A percentile compares a stretch with the other conserved stretches of the same genome.
Evolutionary conservation across 352 stramenopile species (phyloP).

Genomic region (Globisporangium perplexum): DNA sequence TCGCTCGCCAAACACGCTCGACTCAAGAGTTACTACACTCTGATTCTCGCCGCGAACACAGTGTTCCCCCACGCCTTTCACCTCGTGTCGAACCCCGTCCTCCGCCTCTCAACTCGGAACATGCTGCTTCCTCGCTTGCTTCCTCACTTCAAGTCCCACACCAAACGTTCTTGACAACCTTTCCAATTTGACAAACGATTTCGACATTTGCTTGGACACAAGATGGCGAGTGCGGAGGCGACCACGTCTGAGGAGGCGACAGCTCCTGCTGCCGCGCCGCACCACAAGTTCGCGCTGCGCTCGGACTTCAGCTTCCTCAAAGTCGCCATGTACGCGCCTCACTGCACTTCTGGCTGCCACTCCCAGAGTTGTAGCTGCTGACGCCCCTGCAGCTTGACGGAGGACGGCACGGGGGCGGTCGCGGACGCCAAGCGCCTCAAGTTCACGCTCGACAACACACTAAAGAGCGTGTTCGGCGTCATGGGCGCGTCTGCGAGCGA

Average conservation of each 20-base stretch:
- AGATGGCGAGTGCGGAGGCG: background rate
- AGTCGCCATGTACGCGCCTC: constrained; percentile 54
- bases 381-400: constrained; percentile 31
- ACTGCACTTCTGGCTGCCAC: background rate
- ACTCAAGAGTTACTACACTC: no score
- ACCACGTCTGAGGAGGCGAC: no score
- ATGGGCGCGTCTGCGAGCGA: constrained; percentile 54
- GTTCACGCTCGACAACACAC: constrained; percentile 63
- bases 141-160: no score
- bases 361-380: background rate
- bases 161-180: no score
- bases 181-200: no score
- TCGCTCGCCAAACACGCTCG: no score
- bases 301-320: constrained; percentile 45
- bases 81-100: no score
- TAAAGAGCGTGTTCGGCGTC: constrained; percentile 64
- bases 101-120: no score
- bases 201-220: background rate
- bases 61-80: no score
- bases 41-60: no score
- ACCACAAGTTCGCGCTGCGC: constrained; percentile 75
- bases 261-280: constrained; percentile 13
- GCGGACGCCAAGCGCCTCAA: constrained; percentile 61
- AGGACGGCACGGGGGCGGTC: constrained; percentile 31
- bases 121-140: no score